Conservation (phyloP, 169 alveolate species). For the Plasmodium gallinaceum region DNA sequence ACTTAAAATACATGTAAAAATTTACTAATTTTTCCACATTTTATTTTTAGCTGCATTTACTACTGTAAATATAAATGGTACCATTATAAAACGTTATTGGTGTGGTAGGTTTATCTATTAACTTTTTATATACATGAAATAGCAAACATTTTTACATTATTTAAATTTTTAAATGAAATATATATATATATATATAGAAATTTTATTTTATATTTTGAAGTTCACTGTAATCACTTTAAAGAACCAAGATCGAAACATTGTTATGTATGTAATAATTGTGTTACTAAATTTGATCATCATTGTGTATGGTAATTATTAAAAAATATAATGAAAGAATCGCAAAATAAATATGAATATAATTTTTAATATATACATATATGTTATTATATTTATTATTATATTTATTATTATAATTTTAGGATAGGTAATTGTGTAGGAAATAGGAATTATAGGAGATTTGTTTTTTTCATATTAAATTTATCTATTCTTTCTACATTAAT, state of each 20-base stretch:
- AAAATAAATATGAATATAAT: neutral
- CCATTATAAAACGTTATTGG: slow-evolving; percentile 54
- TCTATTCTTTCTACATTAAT: slow-evolving; percentile 74
- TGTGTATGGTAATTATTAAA: slow-evolving; percentile 90
- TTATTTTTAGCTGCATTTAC: slow-evolving; percentile 67
- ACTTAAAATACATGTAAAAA: neutral
- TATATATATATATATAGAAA: neutral
- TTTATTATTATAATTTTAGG: slow-evolving; percentile 21
- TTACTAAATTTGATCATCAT: slow-evolving; percentile 95
- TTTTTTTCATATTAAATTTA: slow-evolving; percentile 69
- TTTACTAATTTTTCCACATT: neutral
- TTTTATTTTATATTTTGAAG: slow-evolving; percentile 19
- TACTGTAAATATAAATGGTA: slow-evolving; percentile 70
- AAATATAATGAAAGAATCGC: neutral
- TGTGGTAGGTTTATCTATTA: slow-evolving; percentile 37
- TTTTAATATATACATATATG: slow-evolving; percentile 2
- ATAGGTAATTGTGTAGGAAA: slow-evolving; percentile 68
- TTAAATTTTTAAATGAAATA: neutral
- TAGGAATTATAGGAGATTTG: slow-evolving; percentile 54
- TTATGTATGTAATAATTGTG: slow-evolving; percentile 93
- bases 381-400: neutral
- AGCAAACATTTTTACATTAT: neutral
- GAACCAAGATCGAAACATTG: slow-evolving; percentile 96
- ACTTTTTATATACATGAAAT: neutral
- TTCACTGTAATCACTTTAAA: slow-evolving; percentile 79